These are phyloP conservation scores for Pseudocercospora musae DNA, from an alignment of 2,329 filamentous ascomycete species.

Conservation along the genomic window DNA sequence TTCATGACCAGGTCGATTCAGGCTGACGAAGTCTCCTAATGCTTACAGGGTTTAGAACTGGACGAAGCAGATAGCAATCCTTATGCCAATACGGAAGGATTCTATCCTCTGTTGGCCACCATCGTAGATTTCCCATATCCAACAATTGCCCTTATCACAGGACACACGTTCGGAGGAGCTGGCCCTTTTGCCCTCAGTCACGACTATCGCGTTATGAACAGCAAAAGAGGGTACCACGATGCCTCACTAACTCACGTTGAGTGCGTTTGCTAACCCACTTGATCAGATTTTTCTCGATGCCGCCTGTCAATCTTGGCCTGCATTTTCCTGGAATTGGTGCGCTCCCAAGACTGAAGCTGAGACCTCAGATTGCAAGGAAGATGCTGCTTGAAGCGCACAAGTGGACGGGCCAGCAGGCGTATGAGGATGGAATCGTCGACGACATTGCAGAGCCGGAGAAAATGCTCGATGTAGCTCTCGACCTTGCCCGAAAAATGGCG, in stretches of 20 bases:
- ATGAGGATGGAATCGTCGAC: conserved; percentile 54
- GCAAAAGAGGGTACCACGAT: conserved; percentile 36
- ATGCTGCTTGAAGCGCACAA: conserved; percentile 56
- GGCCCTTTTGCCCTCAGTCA: conserved; percentile 48
- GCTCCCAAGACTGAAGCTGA: conserved; percentile 52
- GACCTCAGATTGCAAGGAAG: conserved; percentile 51
- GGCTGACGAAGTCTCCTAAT: neutral
- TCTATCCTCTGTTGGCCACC: conserved; percentile 37
- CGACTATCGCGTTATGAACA: conserved; percentile 51
- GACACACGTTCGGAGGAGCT: conserved; percentile 50
- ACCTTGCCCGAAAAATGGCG: conserved; percentile 43
- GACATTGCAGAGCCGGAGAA: conserved; percentile 47
- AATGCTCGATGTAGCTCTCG: conserved; percentile 49
- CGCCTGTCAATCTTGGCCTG: conserved; percentile 54
- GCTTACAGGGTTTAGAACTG: conserved; percentile 35
- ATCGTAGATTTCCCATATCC: conserved; percentile 41
- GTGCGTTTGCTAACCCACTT: neutral
- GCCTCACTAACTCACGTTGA: neutral
- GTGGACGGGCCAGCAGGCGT: conserved; percentile 53
- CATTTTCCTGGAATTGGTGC: conserved; percentile 56
- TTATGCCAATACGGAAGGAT: conserved; percentile 36
- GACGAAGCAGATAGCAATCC: conserved; percentile 36
- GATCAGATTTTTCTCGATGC: conserved; percentile 46
- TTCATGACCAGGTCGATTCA: neutral
- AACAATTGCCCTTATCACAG: conserved; percentile 48